phyloP scores from a whole-genome alignment of 805 yeast genomes.

The Wickerhamomyces queroliae region DNA sequence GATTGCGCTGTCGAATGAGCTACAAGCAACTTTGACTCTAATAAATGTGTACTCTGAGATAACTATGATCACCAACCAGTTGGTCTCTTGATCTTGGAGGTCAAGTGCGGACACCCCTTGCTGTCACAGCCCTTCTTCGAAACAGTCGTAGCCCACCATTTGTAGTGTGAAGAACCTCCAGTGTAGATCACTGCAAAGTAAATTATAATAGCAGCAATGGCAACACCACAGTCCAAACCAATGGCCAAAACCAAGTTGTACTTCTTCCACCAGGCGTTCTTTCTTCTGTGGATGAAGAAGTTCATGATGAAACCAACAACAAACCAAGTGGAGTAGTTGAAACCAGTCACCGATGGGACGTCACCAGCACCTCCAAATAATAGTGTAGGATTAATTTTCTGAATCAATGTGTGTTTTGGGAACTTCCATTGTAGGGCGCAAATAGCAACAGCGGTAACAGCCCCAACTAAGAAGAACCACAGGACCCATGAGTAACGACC shows the following conservation, averaged over 20 bases:
- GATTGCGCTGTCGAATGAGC: too few species aligned
- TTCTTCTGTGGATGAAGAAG: not conserved
- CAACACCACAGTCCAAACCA: not conserved
- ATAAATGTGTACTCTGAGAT: too few species aligned
- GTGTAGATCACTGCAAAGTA: not conserved
- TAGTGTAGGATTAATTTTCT: constrained; percentile 56
- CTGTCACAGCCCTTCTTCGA: not conserved
- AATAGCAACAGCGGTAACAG: constrained; percentile 30
- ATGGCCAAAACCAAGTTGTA: not conserved
- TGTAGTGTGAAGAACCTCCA: not conserved
- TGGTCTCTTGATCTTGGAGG: too few species aligned
- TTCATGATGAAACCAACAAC: not conserved
- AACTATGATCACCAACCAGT: too few species aligned
- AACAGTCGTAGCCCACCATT: not conserved
- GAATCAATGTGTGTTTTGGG: constrained; percentile 30
- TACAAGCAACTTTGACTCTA: too few species aligned
- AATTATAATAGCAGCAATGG: not conserved
- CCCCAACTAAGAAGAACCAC: not conserved
- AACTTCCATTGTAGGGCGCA: constrained; percentile 30
- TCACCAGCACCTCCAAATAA: constrained; percentile 46
- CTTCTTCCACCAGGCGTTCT: not conserved
- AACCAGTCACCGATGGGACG: constrained; percentile 47
- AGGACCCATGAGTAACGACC: not conserved
- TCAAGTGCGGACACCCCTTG: not conserved
- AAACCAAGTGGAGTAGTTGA: not conserved